Evolutionary conservation across 331 rosid genomes (phyloP).

Genomic region (Dryas integrifolia): DNA sequence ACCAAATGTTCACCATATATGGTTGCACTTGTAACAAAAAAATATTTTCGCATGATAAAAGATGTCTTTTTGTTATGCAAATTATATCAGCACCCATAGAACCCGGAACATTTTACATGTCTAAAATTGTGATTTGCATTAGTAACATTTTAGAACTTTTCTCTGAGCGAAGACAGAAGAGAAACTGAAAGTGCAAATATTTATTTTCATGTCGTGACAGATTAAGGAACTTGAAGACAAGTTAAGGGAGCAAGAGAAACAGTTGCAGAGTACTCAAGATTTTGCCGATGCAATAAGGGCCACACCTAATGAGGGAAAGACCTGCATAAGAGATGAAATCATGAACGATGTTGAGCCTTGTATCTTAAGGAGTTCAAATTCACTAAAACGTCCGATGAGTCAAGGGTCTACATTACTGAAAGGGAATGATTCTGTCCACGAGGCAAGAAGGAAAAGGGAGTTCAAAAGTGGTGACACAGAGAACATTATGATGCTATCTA

Average conservation of each 20-base stretch:
- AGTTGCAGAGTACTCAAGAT: conserved; percentile 39
- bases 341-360: conserved; percentile 48
- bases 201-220: conserved; percentile 40
- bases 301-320: conserved; percentile 47
- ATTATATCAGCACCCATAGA: not conserved
- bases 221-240: conserved; percentile 64
- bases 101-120: not conserved
- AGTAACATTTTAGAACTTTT: not conserved
- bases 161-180: not conserved
- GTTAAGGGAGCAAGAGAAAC: conserved; percentile 53
- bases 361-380: conserved; percentile 54
- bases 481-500: conserved; percentile 36
- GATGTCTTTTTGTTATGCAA: not conserved
- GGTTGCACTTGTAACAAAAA: not conserved
- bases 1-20: not conserved
- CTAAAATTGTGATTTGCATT: not conserved
- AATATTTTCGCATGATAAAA: not conserved
- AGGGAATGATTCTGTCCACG: conserved; percentile 50
- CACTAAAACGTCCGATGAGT: conserved; percentile 39
- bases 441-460: conserved; percentile 57
- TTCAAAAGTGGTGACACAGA: conserved; percentile 62
- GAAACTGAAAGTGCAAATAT: conserved; percentile 10
- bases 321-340: conserved; percentile 36
- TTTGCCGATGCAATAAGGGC: conserved; percentile 43
- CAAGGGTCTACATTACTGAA: conserved; percentile 47